A percentile compares a stretch with the other conserved stretches of the same genome.
These are phyloP conservation scores for Pseudogymnoascus sp. DNA, from an alignment of 2,329 filamentous ascomycete genomes.

Conservation along the genomic window DNA sequence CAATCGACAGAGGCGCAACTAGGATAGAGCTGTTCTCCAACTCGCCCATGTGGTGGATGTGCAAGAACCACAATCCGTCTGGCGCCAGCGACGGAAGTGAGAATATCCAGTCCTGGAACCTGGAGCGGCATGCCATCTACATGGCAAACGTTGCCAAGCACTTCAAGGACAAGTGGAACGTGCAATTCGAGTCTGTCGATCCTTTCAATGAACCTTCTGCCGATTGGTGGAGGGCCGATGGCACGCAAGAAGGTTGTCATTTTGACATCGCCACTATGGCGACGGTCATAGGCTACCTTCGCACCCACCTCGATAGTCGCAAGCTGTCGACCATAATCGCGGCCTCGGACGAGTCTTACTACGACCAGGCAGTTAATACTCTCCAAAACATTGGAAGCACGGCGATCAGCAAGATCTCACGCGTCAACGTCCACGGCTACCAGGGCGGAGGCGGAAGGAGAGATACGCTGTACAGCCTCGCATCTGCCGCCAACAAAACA, in stretches of 20 bases:
- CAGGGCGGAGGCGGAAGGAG: slow-evolving; percentile 31
- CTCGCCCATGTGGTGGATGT: slow-evolving; percentile 41
- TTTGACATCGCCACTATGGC: slow-evolving; percentile 32
- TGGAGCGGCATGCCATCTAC: slow-evolving; percentile 33
- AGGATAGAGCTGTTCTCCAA: slow-evolving; percentile 36
- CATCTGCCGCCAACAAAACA: slow-evolving; percentile 24
- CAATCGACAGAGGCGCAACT: slow-evolving; percentile 30
- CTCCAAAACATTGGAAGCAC: slow-evolving; percentile 27
- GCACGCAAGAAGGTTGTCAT: slow-evolving; percentile 43
- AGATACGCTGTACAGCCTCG: slow-evolving; percentile 28
- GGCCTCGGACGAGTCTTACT: slow-evolving; percentile 36
- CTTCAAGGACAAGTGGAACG: slow-evolving; percentile 33
- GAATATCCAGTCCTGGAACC: slow-evolving; percentile 36
- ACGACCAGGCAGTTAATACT: slow-evolving; percentile 33
- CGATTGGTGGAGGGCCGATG: slow-evolving; percentile 33
- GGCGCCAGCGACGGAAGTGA: slow-evolving; percentile 32
- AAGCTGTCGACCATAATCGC: slow-evolving; percentile 27
- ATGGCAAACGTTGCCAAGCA: slow-evolving; percentile 34
- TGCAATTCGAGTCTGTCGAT: slow-evolving; percentile 35
- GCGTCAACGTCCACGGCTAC: slow-evolving; percentile 42
- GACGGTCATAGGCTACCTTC: slow-evolving; percentile 28
- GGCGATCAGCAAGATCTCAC: slow-evolving; percentile 26
- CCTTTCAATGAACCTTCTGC: slow-evolving; percentile 38
- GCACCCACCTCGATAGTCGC: slow-evolving; percentile 30
- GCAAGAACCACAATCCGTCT: slow-evolving; percentile 36